Base-by-base conservation (phyloP, 495 filamentous ascomycete genomes). In the Aspergillus olivimuriae region DNA sequence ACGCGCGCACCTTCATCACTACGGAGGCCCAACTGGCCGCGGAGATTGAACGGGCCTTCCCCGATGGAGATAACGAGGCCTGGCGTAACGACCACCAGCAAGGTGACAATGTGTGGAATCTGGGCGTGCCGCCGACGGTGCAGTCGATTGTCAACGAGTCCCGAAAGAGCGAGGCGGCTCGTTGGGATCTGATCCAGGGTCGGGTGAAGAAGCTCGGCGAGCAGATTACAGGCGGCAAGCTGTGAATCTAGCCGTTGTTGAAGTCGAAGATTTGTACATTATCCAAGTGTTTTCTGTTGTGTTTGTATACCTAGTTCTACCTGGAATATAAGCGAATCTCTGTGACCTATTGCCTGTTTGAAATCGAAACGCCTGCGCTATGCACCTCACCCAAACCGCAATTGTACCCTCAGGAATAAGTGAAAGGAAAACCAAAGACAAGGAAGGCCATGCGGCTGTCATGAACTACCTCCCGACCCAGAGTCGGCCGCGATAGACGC, bases 201-300 rank as follows among this genome's bases (percentile, higher is more conserved):
- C 74, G 83, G 61, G 65, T 84, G 50, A 76, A 71, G 67, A 75
- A 70, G 60, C 72, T 87, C 53, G 78, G 72, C 15, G 83, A 87
- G 63, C 69, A 78, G 57, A 63, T 87, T 48, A 86, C 80, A 15
- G 83, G 83, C 30, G 83, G 82, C 44, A 85, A 82, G 69, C 67
- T 84, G 60, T 76, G 60, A 67, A 35, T 14, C 21, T 21, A 5
- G 14, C 21, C 23, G 31, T 17, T 14, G 5, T 11, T 28, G 6
- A 28, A 37, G 32, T 23, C 26, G 45, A 35, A 30, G 22, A 11
- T 33, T 24, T 56, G 57, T 57, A 56, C 46, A 58, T 50, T 61
- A 54, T 37, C 21, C 28, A 20, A 17, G 43, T 35, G 34, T 34
- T 44, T 38, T 22, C 4, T 15, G 7, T 12, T 18, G 44, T 47